These are phyloP conservation scores for Citrus maxima DNA, from an alignment of 345 rosid species.

Conservation along the genomic window DNA sequence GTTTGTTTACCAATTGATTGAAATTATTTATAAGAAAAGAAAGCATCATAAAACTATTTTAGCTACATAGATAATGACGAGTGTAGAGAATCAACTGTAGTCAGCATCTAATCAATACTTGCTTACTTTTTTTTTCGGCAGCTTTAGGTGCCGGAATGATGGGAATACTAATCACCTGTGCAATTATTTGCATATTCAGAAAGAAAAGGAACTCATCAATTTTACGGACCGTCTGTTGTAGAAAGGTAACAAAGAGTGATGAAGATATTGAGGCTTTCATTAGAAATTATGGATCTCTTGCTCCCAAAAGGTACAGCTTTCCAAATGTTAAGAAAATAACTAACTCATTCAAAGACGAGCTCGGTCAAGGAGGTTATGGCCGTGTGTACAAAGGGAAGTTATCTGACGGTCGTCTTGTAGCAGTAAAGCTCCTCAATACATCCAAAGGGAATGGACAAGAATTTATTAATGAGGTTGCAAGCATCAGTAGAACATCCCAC, in stretches of 20 bases:
- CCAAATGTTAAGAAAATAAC: background rate
- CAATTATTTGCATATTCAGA: background rate
- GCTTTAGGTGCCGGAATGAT: background rate
- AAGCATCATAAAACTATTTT: too few relatives aligned
- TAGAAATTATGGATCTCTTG: background rate
- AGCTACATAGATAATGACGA: too few relatives aligned
- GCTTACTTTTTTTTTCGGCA: background rate
- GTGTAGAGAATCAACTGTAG: background rate
- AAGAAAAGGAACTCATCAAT: background rate
- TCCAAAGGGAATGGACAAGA: constrained; percentile 24
- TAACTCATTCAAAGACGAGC: constrained; percentile 13
- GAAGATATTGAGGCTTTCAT: background rate
- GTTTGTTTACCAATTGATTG: too few relatives aligned
- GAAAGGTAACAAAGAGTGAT: background rate
- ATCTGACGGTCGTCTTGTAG: constrained; percentile 16
- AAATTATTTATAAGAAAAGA: too few relatives aligned
- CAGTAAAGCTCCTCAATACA: constrained; percentile 20
- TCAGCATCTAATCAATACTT: background rate
- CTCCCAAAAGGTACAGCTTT: background rate
- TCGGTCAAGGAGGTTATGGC: constrained; percentile 31
- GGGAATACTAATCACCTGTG: background rate
- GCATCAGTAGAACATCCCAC: background rate
- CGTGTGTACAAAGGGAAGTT: constrained; percentile 17
- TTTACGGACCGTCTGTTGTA: background rate
- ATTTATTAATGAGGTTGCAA: constrained; percentile 30